Conservation (phyloP, 768 basidiomycete species). For the Pleurotus ostreatus region DNA sequence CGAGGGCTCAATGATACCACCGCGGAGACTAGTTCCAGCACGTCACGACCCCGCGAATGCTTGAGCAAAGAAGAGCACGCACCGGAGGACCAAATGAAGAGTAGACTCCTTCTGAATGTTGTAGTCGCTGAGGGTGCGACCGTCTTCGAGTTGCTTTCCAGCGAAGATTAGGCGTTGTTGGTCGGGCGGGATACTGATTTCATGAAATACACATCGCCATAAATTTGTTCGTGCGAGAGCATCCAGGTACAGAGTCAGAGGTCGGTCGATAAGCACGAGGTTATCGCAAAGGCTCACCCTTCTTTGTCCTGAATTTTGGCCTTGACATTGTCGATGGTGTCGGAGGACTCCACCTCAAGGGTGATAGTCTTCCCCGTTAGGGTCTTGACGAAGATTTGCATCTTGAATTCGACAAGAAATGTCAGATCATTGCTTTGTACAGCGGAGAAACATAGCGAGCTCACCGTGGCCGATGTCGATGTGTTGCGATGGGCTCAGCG, state of each 20-base stretch:
- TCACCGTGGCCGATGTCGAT: conserved; percentile 9
- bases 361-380: conserved; percentile 97
- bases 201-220: too few species aligned
- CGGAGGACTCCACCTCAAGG: conserved; percentile 95
- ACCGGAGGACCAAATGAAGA: conserved; percentile 96
- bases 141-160: conserved; percentile 98
- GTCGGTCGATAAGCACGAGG: not conserved
- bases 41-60: not conserved
- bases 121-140: conserved; percentile 93
- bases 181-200: conserved; percentile 80
- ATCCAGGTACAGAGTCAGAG: not conserved
- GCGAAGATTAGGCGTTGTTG: conserved; percentile 96
- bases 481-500: not conserved
- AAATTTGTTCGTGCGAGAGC: too few species aligned
- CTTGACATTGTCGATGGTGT: conserved; percentile 97
- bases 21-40: conserved; percentile 67
- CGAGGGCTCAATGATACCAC: conserved; percentile 99
- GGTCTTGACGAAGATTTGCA: conserved; percentile 68
- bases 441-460: not conserved
- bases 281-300: conserved; percentile 31
- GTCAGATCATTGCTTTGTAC: conserved; percentile 8
- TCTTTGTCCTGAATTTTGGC: conserved; percentile 61
- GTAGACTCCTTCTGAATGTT: conserved; percentile 99
- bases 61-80: conserved; percentile 20
- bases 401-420: conserved; percentile 19